A percentile compares a stretch with the other conserved stretches of the same genome.
phyloP scores from a whole-genome alignment of 2,329 filamentous ascomycete species.

The Sclerotinia trifoliorum region DNA sequence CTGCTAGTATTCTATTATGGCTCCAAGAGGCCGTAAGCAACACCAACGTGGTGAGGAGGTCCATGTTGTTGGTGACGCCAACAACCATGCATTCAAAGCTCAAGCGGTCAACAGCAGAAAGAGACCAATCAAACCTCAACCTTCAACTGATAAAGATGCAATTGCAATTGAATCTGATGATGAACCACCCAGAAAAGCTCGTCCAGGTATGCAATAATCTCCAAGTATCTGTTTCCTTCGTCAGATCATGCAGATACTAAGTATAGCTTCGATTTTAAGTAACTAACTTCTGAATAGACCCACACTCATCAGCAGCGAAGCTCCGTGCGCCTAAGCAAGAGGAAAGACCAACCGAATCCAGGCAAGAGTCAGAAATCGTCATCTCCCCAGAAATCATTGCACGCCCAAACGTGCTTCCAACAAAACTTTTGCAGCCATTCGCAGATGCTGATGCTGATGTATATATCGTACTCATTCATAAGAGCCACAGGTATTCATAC shows the following conservation, averaged over 20 bases:
- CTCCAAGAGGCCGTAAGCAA: background rate
- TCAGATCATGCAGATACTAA: accelerated
- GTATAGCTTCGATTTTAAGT: too few relatives aligned
- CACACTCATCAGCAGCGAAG: background rate
- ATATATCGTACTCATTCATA: background rate
- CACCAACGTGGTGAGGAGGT: background rate
- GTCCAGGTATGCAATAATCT: background rate
- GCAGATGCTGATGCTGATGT: background rate
- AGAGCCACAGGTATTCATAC: background rate
- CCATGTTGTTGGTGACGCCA: background rate
- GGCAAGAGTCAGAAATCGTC: background rate
- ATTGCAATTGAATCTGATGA: background rate
- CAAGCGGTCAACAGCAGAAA: background rate
- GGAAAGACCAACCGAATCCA: background rate
- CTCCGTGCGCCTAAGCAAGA: background rate
- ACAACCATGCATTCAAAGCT: constrained; percentile 9
- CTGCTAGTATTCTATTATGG: background rate
- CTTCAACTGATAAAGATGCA: background rate
- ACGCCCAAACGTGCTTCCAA: background rate
- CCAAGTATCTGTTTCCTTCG: too few relatives aligned
- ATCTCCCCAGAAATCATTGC: background rate
- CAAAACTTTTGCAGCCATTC: background rate
- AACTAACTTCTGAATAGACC: background rate
- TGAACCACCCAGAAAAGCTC: constrained; percentile 1
- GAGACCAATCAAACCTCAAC: background rate